Percentiles rank a stretch among this genome's conserved stretches.
These are phyloP conservation scores for Areca catechu DNA, from an alignment of 176 grass and related monocot species.

Conservation along the genomic window DNA sequence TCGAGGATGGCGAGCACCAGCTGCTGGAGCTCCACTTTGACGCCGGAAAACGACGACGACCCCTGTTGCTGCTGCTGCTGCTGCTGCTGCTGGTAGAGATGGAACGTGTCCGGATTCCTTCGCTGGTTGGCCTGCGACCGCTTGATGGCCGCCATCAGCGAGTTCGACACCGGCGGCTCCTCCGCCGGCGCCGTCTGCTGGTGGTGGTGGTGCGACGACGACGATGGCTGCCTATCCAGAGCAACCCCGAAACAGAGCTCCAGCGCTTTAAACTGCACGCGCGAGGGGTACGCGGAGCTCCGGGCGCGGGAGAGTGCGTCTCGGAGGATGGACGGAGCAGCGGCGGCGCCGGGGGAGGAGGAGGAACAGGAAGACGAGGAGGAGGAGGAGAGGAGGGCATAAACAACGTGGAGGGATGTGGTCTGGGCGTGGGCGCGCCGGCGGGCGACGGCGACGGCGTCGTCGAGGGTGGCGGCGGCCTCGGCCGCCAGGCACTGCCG, in stretches of 20 bases:
- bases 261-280: slow-evolving; percentile 87
- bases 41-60: slow-evolving; percentile 25
- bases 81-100: slow-evolving; percentile 58
- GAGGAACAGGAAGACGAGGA: background rate
- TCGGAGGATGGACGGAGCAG: slow-evolving; percentile 28
- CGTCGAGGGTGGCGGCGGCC: slow-evolving; percentile 27
- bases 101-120: slow-evolving; percentile 57
- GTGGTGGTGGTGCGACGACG: background rate
- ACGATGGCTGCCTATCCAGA: slow-evolving; percentile 57
- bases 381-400: slow-evolving; percentile 26
- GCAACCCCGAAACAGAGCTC: slow-evolving; percentile 72
- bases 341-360: background rate
- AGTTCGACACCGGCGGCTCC: slow-evolving; percentile 75
- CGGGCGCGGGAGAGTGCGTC: slow-evolving; percentile 61
- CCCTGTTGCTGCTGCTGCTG: slow-evolving; percentile 7
- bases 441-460: slow-evolving; percentile 14
- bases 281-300: slow-evolving; percentile 55
- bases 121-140: slow-evolving; percentile 77
- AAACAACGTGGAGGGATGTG: slow-evolving; percentile 33
- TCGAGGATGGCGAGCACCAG: slow-evolving; percentile 78
- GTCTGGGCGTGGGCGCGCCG: slow-evolving; percentile 36
- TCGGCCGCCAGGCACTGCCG: slow-evolving; percentile 27
- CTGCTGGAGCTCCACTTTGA: slow-evolving; percentile 77
- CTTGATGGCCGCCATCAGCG: slow-evolving; percentile 89
- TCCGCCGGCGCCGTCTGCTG: background rate